These are phyloP conservation scores for Zalerion maritima DNA, from an alignment of 495 filamentous ascomycete species.

Conservation along the genomic window DNA sequence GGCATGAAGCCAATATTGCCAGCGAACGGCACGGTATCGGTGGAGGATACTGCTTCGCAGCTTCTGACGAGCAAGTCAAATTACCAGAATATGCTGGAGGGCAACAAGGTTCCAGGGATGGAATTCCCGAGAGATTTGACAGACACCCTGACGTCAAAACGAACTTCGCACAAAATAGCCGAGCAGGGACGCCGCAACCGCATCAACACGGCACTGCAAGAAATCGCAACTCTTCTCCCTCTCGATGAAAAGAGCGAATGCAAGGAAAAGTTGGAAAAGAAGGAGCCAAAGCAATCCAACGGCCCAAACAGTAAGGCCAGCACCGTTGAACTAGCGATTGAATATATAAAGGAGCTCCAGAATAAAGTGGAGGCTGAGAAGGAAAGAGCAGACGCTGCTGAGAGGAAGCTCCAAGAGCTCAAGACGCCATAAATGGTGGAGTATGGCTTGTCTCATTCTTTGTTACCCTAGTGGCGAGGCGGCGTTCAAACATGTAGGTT, in stretches of 20 bases:
- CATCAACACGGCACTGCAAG: constrained; percentile 85
- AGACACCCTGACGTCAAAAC: constrained; percentile 87
- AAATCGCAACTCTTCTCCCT: constrained; percentile 77
- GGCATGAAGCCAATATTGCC: constrained; percentile 85
- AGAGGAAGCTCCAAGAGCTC: constrained; percentile 34
- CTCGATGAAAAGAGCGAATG: constrained; percentile 29
- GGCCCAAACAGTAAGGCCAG: constrained; percentile 78
- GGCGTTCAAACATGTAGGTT: too few species aligned
- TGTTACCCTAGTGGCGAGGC: too few species aligned
- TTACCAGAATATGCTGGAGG: constrained; percentile 94
- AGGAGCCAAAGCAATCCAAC: constrained; percentile 23
- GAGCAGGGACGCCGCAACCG: constrained; percentile 91
- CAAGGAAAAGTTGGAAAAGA: constrained; percentile 23
- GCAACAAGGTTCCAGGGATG: constrained; percentile 76
- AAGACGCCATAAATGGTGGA: too few species aligned
- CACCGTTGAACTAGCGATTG: constrained; percentile 89
- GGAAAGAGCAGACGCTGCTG: constrained; percentile 46
- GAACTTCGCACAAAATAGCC: constrained; percentile 93
- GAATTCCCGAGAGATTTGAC: constrained; percentile 82
- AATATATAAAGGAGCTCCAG: constrained; percentile 81
- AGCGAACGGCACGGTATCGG: constrained; percentile 34
- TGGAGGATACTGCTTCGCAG: constrained; percentile 61
- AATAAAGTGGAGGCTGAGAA: constrained; percentile 55
- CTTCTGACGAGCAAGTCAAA: constrained; percentile 89
- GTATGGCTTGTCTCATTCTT: too few species aligned